Evolutionary conservation across 306 rosid species (phyloP).

Genomic region (Cercis canadensis): DNA sequence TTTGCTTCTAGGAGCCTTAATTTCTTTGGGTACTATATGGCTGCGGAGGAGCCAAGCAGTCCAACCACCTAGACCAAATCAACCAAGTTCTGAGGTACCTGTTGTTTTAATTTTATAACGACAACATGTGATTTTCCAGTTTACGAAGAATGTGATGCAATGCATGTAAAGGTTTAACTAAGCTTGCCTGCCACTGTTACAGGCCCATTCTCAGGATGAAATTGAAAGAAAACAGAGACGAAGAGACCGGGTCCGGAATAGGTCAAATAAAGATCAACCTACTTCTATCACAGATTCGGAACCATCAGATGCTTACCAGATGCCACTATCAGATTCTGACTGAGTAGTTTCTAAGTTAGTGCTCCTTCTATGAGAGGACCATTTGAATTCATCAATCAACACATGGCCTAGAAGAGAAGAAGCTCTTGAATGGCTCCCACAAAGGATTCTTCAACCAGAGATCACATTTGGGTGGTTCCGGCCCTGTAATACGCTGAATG

Average conservation of each 20-base stretch:
- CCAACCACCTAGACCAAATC: constrained; percentile 41
- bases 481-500: background rate
- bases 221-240: constrained; percentile 49
- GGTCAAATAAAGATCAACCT: constrained; percentile 37
- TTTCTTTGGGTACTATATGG: constrained; percentile 80
- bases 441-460: constrained; percentile 10
- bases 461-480: background rate
- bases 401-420: constrained; percentile 19
- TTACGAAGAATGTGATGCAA: background rate
- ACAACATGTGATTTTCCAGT: constrained; percentile 9
- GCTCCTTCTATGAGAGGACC: constrained; percentile 11
- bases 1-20: constrained; percentile 78
- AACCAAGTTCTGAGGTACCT: constrained; percentile 58
- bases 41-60: constrained; percentile 69
- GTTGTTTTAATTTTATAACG: constrained; percentile 9
- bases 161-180: background rate
- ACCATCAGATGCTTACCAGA: constrained; percentile 71
- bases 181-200: constrained; percentile 29
- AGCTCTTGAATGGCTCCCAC: too few species aligned
- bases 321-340: constrained; percentile 76
- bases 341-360: constrained; percentile 45
- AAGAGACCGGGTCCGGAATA: constrained; percentile 41
- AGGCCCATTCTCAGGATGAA: constrained; percentile 49
- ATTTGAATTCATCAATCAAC: constrained; percentile 21
- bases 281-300: constrained; percentile 73